phyloP scores from a whole-genome alignment of 768 basidiomycete genomes.

The Boletellus ananas region DNA sequence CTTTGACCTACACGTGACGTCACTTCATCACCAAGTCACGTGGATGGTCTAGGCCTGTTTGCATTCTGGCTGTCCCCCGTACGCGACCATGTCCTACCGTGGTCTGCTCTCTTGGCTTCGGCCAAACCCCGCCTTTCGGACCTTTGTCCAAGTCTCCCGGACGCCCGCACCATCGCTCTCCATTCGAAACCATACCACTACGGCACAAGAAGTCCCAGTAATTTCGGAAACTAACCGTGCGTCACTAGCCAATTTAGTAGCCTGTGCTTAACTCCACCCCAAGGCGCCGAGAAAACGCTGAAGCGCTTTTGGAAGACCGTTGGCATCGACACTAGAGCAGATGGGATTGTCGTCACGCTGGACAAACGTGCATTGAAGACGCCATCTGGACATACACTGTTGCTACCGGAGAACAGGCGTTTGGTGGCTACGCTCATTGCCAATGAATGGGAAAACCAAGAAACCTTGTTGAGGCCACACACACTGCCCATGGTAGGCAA shows the following conservation, averaged over 20 bases:
- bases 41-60: constrained; percentile 13
- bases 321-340: constrained; percentile 57
- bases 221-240: constrained; percentile 65
- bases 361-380: constrained; percentile 87
- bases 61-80: not conserved
- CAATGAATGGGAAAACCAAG: constrained; percentile 96
- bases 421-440: constrained; percentile 84
- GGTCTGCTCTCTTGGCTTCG: constrained; percentile 4
- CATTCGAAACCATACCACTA: constrained; percentile 12
- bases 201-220: constrained; percentile 39
- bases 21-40: constrained; percentile 22
- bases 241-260: constrained; percentile 13
- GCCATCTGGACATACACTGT: constrained; percentile 71
- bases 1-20: constrained; percentile 18
- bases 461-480: constrained; percentile 79
- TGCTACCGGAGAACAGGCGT: constrained; percentile 65
- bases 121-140: not conserved
- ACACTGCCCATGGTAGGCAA: constrained; percentile 79
- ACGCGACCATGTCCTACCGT: constrained; percentile 8
- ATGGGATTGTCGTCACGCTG: constrained; percentile 60
- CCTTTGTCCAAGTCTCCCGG: not conserved
- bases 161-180: not conserved
- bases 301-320: constrained; percentile 95
- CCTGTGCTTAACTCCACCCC: constrained; percentile 5
- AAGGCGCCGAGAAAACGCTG: constrained; percentile 83